These are phyloP conservation scores for Prototheca stagnorum DNA, from an alignment of 163 green algal genomes.

Conservation along the genomic window DNA sequence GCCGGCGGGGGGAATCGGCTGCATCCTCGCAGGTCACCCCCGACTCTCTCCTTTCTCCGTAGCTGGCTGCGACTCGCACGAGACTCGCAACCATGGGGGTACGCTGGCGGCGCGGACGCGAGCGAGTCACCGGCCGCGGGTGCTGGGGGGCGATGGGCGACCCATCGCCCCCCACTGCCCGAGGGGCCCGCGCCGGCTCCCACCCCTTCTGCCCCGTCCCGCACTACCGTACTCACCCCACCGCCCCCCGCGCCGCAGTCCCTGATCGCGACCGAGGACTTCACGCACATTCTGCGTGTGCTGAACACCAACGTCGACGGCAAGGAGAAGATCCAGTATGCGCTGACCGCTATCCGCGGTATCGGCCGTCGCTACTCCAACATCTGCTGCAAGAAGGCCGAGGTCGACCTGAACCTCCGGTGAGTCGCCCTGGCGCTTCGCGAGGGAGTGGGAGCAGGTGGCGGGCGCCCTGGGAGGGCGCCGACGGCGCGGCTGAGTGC, in stretches of 20 bases:
- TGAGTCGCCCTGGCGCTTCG: constrained; percentile 13
- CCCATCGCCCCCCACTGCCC: no score
- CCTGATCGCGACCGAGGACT: constrained; percentile 75
- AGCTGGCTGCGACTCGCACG: not conserved
- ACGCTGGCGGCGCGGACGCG: no score
- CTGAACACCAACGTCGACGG: constrained; percentile 99
- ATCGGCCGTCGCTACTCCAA: constrained; percentile 92
- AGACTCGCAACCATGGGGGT: not conserved
- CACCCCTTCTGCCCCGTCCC: no score
- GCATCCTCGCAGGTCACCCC: not conserved
- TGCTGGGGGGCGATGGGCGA: not conserved
- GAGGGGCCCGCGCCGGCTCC: no score
- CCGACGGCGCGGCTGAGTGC: no score
- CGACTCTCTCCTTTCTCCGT: not conserved
- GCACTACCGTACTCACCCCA: no score
- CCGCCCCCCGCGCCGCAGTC: no score
- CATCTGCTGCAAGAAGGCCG: constrained; percentile 97
- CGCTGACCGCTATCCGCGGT: constrained; percentile 91
- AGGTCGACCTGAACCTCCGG: constrained; percentile 91
- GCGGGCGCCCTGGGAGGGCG: no score
- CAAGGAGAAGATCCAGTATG: constrained; percentile 95
- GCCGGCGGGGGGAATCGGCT: not conserved
- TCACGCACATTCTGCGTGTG: constrained; percentile 99
- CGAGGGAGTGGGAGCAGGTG: no score
- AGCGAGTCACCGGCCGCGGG: no score